These are phyloP conservation scores for Trichoderma sp. DNA, from an alignment of 2,329 filamentous ascomycete genomes.

Conservation along the genomic window DNA sequence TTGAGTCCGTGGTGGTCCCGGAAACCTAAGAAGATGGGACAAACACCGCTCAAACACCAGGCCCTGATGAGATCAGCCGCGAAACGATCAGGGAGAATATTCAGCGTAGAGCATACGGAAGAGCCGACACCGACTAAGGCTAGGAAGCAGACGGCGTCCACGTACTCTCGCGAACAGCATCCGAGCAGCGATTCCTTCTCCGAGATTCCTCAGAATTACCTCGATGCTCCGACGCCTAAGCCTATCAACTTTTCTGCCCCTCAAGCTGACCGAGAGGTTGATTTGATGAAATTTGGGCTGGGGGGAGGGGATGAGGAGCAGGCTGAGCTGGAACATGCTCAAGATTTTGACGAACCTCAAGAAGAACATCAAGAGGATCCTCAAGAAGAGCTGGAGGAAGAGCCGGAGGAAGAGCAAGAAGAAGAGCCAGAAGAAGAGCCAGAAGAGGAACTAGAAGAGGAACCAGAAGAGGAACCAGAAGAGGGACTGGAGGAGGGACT, in stretches of 20 bases:
- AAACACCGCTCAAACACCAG: conserved; percentile 42
- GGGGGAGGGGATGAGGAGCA: conserved; percentile 10
- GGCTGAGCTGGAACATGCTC: conserved; percentile 6
- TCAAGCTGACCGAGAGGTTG: conserved; percentile 26
- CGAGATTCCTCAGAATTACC: conserved; percentile 56
- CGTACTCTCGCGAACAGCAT: conserved; percentile 36
- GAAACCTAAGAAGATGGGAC: conserved; percentile 43
- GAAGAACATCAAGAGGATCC: not conserved
- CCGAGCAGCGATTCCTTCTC: conserved; percentile 59
- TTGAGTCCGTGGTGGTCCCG: conserved; percentile 39
- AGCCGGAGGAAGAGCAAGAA: too few relatives aligned
- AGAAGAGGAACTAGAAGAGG: not conserved
- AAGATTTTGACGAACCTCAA: conserved; percentile 8
- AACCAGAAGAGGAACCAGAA: not conserved
- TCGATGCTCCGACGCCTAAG: conserved; percentile 54
- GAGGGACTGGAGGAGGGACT: not conserved
- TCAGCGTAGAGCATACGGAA: conserved; percentile 3
- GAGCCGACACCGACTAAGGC: conserved; percentile 26
- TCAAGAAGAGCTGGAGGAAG: not conserved
- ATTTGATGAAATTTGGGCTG: conserved; percentile 15
- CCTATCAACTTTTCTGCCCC: conserved; percentile 31
- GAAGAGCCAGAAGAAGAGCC: too few relatives aligned
- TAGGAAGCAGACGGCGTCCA: conserved; percentile 9
- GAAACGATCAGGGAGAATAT: conserved; percentile 33
- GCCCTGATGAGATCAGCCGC: conserved; percentile 40